phyloP scores from a whole-genome alignment of 768 basidiomycete genomes.

The Collybia nuda region DNA sequence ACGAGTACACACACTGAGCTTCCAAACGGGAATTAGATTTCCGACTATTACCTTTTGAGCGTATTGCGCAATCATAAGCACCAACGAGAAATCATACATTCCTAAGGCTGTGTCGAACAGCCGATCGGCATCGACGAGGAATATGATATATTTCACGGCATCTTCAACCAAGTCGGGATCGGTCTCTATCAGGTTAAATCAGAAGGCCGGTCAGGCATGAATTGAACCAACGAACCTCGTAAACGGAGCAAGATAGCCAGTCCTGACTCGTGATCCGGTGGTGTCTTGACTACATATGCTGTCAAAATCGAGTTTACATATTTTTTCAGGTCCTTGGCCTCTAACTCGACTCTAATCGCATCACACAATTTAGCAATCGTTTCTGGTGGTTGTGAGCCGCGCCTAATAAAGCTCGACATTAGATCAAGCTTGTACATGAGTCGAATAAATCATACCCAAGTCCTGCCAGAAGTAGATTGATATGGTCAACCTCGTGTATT shows the following conservation, averaged over 20 bases:
- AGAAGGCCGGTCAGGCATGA: neutral
- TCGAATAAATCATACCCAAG: slow-evolving; percentile 61
- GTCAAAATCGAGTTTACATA: slow-evolving; percentile 93
- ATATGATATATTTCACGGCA: slow-evolving; percentile 98
- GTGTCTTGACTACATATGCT: slow-evolving; percentile 88
- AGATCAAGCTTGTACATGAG: slow-evolving; percentile 1
- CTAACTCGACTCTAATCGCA: slow-evolving; percentile 68
- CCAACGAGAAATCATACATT: slow-evolving; percentile 98
- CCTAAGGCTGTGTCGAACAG: slow-evolving; percentile 95
- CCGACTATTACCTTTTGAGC: slow-evolving; percentile 76
- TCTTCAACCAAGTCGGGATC: slow-evolving; percentile 86
- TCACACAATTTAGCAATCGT: slow-evolving; percentile 75
- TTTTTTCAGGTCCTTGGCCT: slow-evolving; percentile 66
- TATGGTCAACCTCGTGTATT: slow-evolving; percentile 84
- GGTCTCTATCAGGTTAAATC: slow-evolving; percentile 30
- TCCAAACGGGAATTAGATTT: slow-evolving; percentile 1
- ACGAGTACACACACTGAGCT: slow-evolving; percentile 6
- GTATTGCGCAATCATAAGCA: slow-evolving; percentile 94
- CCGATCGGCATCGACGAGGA: slow-evolving; percentile 89
- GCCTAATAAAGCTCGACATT: slow-evolving; percentile 37
- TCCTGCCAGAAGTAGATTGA: slow-evolving; percentile 88
- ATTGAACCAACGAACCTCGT: slow-evolving; percentile 51
- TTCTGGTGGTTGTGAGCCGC: slow-evolving; percentile 55
- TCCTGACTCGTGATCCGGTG: slow-evolving; percentile 88
- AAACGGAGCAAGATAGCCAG: slow-evolving; percentile 72